These are phyloP conservation scores for Sporormia fimetaria DNA, from an alignment of 495 filamentous ascomycete species.

Conservation along the genomic window DNA sequence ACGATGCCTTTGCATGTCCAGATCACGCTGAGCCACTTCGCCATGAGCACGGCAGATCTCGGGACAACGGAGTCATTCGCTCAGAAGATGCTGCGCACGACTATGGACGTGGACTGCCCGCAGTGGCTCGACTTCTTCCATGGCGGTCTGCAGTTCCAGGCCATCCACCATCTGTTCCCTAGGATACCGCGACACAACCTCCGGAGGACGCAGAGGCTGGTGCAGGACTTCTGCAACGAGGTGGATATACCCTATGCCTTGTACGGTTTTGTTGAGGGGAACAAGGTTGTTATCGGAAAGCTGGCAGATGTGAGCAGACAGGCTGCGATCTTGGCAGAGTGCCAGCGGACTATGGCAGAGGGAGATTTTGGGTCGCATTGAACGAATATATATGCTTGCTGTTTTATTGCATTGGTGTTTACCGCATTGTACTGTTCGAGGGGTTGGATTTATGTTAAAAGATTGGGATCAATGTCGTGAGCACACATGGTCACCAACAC, in stretches of 20 bases:
- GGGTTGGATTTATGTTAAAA: too few relatives aligned
- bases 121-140: slow-evolving; percentile 95
- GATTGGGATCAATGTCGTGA: too few relatives aligned
- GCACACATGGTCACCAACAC: too few relatives aligned
- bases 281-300: slow-evolving; percentile 72
- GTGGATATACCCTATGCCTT: slow-evolving; percentile 88
- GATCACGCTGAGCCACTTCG: slow-evolving; percentile 93
- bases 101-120: slow-evolving; percentile 96
- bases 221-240: slow-evolving; percentile 81
- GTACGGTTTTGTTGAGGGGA: slow-evolving; percentile 89
- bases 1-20: slow-evolving; percentile 85
- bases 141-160: slow-evolving; percentile 93
- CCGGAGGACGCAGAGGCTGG: slow-evolving; percentile 65
- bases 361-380: slow-evolving; percentile 16
- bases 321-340: slow-evolving; percentile 75
- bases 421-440: too few relatives aligned
- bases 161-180: slow-evolving; percentile 87
- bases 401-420: too few relatives aligned
- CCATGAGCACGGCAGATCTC: slow-evolving; percentile 89
- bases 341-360: slow-evolving; percentile 44
- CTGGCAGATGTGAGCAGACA: slow-evolving; percentile 82
- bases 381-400: too few relatives aligned
- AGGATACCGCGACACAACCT: slow-evolving; percentile 94
- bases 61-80: slow-evolving; percentile 83
- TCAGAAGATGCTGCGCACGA: slow-evolving; percentile 93